These are phyloP conservation scores for Penicillium egyptiacum DNA, from an alignment of 495 filamentous ascomycete genomes.

Conservation along the genomic window DNA sequence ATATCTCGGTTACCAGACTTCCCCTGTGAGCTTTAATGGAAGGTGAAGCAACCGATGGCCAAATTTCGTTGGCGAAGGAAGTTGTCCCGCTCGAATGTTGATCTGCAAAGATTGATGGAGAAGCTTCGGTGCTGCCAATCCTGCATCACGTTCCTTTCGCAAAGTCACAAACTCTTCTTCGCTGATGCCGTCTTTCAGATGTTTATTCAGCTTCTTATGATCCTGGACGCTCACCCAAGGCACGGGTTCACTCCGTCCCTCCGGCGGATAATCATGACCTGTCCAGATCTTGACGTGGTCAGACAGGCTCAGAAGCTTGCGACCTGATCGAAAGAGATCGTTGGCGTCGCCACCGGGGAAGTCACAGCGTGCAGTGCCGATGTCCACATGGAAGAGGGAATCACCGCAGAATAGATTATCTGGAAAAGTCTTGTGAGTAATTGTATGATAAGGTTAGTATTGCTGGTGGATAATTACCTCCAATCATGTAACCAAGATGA, in stretches of 20 bases:
- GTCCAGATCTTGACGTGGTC: conserved; percentile 48
- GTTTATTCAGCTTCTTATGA: conserved; percentile 53
- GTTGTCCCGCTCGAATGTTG: conserved; percentile 55
- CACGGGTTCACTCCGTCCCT: conserved; percentile 28
- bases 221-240: conserved; percentile 51
- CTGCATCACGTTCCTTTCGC: conserved; percentile 48
- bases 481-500: conserved; percentile 59
- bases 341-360: conserved; percentile 57
- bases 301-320: conserved; percentile 48
- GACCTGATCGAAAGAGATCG: conserved; percentile 45
- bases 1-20: conserved; percentile 17
- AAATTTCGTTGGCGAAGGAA: conserved; percentile 38
- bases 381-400: conserved; percentile 58
- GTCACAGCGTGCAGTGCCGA: conserved; percentile 60
- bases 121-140: conserved; percentile 50
- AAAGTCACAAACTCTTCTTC: conserved; percentile 50
- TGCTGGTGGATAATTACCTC: conserved; percentile 28
- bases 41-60: conserved; percentile 44
- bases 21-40: conserved; percentile 39
- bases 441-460: neutral
- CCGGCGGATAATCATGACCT: conserved; percentile 52
- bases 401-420: conserved; percentile 62
- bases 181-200: conserved; percentile 42
- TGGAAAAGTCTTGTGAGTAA: conserved; percentile 13
- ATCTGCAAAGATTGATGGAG: conserved; percentile 58